Evolutionary conservation across 169 alveolate species (phyloP).

Genomic region (Toxoplasma gondii): DNA sequence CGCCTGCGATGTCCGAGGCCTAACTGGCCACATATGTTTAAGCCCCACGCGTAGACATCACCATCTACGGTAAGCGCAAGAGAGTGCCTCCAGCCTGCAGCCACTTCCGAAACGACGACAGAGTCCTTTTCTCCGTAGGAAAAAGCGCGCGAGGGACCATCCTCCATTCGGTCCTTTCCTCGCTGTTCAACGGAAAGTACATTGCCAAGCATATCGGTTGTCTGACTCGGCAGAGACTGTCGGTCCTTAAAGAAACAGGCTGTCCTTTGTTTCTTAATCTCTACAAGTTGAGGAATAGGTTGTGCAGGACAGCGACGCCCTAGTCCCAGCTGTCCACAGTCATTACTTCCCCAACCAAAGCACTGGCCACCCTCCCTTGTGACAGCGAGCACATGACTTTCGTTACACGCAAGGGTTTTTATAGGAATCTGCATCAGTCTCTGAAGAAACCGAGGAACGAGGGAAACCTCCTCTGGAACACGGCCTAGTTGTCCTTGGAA

Average conservation of each 20-base stretch:
- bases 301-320: conserved; percentile 33
- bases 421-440: conserved; percentile 71
- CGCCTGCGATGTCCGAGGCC: conserved; percentile 29
- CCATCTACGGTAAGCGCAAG: conserved; percentile 76
- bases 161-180: not conserved
- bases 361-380: conserved; percentile 76
- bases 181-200: conserved; percentile 52
- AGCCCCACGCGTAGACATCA: conserved; percentile 85
- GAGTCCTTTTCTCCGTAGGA: not conserved
- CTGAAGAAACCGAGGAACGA: conserved; percentile 84
- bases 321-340: conserved; percentile 87
- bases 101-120: conserved; percentile 47
- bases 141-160: not conserved
- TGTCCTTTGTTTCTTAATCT: not conserved
- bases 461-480: conserved; percentile 78
- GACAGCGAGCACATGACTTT: conserved; percentile 87
- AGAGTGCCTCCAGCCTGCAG: conserved; percentile 79
- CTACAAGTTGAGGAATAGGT: conserved; percentile 33
- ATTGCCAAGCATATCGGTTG: not conserved
- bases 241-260: not conserved
- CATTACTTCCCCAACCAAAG: conserved; percentile 89
- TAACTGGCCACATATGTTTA: conserved; percentile 77
- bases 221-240: not conserved
- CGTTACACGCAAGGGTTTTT: conserved; percentile 80
- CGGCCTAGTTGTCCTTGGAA: conserved; percentile 90